Conservation (phyloP, 1,284 basidiomycete genomes). For the Stereum hirsutum region DNA sequence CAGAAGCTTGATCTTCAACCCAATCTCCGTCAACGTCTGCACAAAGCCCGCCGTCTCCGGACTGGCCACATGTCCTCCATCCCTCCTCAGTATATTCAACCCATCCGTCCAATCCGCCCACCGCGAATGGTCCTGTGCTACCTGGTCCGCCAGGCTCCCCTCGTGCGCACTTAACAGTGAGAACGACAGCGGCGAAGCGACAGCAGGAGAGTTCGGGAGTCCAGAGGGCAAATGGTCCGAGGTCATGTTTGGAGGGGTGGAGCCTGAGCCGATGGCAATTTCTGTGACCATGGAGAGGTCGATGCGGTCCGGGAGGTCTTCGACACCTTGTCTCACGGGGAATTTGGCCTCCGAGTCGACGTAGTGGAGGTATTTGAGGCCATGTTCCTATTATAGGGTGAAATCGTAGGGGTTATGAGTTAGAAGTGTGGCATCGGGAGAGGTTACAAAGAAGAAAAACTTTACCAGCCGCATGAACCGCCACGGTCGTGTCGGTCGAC, state of each 20-base stretch:
- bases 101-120: conserved; percentile 98
- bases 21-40: conserved; percentile 84
- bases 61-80: conserved; percentile 74
- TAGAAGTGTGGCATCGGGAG: not conserved
- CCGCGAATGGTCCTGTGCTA: conserved; percentile 76
- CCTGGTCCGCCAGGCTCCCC: conserved; percentile 75
- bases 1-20: conserved; percentile 87
- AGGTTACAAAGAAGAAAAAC: conserved; percentile 9
- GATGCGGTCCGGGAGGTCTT: conserved; percentile 82
- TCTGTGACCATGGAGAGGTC: conserved; percentile 75
- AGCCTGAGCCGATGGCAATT: conserved; percentile 72
- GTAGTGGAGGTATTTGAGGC: conserved; percentile 74
- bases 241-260: conserved; percentile 48
- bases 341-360: conserved; percentile 74
- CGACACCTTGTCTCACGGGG: conserved; percentile 69
- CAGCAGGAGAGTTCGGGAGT: conserved; percentile 38
- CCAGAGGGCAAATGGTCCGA: conserved; percentile 46
- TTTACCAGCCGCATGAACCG: conserved; percentile 69
- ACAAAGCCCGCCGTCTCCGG: conserved; percentile 83
- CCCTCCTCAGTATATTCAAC: conserved; percentile 76
- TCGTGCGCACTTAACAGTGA: conserved; percentile 63
- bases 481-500: conserved; percentile 58
- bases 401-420: too few relatives aligned
- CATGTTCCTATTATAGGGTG: conserved; percentile 52
- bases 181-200: conserved; percentile 70